phyloP scores from a whole-genome alignment of 306 rosid species.

The Dryas alaskensis region DNA sequence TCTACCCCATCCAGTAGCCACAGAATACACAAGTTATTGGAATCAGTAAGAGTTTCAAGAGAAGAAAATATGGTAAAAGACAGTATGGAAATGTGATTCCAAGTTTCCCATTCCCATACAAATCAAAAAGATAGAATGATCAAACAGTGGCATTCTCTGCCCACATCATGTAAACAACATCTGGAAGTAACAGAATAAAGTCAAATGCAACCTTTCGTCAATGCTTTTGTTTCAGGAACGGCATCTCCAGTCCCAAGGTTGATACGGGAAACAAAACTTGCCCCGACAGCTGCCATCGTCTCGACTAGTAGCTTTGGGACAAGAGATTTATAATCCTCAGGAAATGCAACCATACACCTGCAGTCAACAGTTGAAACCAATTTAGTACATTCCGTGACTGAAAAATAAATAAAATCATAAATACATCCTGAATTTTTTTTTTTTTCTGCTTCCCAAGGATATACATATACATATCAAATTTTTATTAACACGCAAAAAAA shows the following conservation, averaged over 20 bases:
- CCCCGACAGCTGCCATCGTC: conserved; percentile 72
- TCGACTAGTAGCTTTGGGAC: conserved; percentile 86
- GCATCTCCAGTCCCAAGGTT: conserved; percentile 78
- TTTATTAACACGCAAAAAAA: background rate
- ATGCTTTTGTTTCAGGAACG: conserved; percentile 93
- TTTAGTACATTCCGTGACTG: conserved; percentile 3
- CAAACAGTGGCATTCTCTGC: background rate
- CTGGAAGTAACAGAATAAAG: conserved; percentile 6
- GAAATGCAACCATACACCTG: conserved; percentile 94
- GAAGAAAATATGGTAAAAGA: background rate
- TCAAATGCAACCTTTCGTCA: conserved; percentile 70
- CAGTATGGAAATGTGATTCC: background rate
- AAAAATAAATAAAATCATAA: conserved; percentile 17
- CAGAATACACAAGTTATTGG: background rate
- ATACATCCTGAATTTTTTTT: conserved; percentile 4
- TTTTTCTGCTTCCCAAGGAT: conserved; percentile 12
- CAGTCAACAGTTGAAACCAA: conserved; percentile 32
- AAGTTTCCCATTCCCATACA: background rate
- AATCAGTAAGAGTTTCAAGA: background rate
- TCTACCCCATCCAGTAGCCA: background rate
- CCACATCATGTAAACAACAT: background rate
- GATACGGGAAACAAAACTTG: conserved; percentile 82
- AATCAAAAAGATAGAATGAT: background rate
- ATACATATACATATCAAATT: conserved; percentile 2
- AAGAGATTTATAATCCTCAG: conserved; percentile 76